Evolutionary conservation across 805 yeast genomes (phyloP).

Genomic region (Yarrowia sp.): DNA sequence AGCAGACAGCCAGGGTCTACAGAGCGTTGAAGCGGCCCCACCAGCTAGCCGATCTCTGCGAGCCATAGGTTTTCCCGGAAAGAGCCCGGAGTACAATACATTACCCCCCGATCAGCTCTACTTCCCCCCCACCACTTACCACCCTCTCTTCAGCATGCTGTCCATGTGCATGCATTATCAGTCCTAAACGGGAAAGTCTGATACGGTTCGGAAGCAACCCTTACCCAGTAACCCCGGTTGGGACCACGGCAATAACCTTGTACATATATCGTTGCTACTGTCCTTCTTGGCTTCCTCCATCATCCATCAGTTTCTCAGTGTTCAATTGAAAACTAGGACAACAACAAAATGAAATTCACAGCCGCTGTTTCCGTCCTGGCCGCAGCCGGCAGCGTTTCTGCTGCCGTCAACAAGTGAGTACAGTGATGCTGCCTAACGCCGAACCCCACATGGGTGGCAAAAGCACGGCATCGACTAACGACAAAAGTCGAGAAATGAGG

Average conservation of each 20-base stretch:
- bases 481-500: neutral
- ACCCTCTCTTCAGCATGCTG: slow-evolving; percentile 3
- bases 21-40: neutral
- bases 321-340: slow-evolving; percentile 12
- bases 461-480: neutral
- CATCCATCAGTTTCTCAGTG: slow-evolving; percentile 24
- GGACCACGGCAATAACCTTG: slow-evolving; percentile 25
- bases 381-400: slow-evolving; percentile 31
- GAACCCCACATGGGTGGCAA: slow-evolving; percentile 6
- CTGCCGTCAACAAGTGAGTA: slow-evolving; percentile 40
- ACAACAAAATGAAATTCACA: slow-evolving; percentile 32
- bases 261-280: slow-evolving; percentile 20
- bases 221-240: slow-evolving; percentile 18
- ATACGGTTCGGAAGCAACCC: slow-evolving; percentile 26
- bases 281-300: slow-evolving; percentile 16
- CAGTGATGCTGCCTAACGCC: neutral
- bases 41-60: too few species aligned
- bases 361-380: slow-evolving; percentile 30
- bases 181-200: slow-evolving; percentile 20
- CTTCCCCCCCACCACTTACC: neutral
- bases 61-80: neutral
- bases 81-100: neutral
- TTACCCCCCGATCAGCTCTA: neutral
- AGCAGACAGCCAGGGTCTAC: neutral
- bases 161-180: slow-evolving; percentile 24